Base-by-base conservation (phyloP, 2,329 filamentous ascomycete genomes). In the Fusarium odoratissimum region DNA sequence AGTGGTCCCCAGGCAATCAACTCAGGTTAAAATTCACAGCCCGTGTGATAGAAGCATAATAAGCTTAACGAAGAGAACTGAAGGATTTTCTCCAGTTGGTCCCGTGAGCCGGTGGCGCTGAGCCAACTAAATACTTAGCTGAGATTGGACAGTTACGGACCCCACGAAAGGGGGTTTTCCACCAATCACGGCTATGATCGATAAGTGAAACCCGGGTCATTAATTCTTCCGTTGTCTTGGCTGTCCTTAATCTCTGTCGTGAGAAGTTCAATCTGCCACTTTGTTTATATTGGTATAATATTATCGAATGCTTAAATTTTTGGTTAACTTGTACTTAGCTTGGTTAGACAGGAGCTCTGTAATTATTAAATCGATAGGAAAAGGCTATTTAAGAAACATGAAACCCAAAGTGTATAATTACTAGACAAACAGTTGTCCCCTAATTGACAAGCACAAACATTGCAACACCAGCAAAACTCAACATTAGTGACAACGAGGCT, bases 91-190 rank as follows among this genome's bases (percentile, higher is more conserved):
- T 40, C 28, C 28, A 51, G 12, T 45, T 62, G 19, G 25, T 40
- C 42, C 9, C 60, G 23, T 25, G 35, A 8, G 13, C 8, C 8
- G 21, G 40, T 44, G 40, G 8, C 58, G 33, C 23, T 40, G 8
- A 35, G 11, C 46, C 46, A 49, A 37, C 23, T 64, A 64, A 33
- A 38, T 51, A 66, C 61, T 59, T n/a, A 49, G 28, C 61, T 66
- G 16, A 45, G n/a, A 23, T n/a, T 45, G n/a, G 52, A n/a, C 25
- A 6, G 10, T 8, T 1, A 25, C 11, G 11, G 35, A 30, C 8
- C 30, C 51, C 60, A 35, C 35, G 28, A 67, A 31, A 67, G 64
- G 51, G 46, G 51, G 7, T 19, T 13, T 23, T 67, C 64, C 64
- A 67, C 64, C 64, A 67, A 67, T 66, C 28, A 37, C 3, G 5